These are phyloP conservation scores for Verbascum thapsus DNA, from an alignment of 257 asterid genomes.

Conservation along the genomic window DNA sequence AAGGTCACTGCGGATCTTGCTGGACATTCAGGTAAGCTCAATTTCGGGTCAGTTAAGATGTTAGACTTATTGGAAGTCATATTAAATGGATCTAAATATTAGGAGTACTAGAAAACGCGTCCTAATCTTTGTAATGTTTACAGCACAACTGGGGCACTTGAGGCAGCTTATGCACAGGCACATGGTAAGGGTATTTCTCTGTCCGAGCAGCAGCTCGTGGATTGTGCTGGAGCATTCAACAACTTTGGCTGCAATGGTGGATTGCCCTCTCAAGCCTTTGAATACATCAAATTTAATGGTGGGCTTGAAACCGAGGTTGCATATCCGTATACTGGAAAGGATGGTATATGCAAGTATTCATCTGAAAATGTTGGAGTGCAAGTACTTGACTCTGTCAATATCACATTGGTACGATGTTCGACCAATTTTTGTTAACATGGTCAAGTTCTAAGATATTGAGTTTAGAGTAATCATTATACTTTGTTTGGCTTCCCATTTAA, in stretches of 20 bases:
- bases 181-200: conserved; percentile 72
- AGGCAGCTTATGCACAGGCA: conserved; percentile 93
- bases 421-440: not conserved
- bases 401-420: conserved; percentile 70
- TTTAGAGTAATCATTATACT: not conserved
- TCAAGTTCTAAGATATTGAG: not conserved
- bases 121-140: conserved; percentile 23
- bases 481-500: not conserved
- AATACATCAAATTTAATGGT: conserved; percentile 84
- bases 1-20: conserved; percentile 95
- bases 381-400: conserved; percentile 80
- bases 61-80: not conserved
- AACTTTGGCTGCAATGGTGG: conserved; percentile 96
- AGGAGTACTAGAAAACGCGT: not conserved
- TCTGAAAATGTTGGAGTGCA: conserved; percentile 64
- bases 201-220: conserved; percentile 98
- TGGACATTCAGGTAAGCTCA: conserved; percentile 90
- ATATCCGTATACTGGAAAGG: conserved; percentile 76
- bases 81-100: not conserved
- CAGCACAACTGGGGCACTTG: conserved; percentile 98
- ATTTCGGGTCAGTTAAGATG: conserved; percentile 14
- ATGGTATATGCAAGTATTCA: conserved; percentile 73
- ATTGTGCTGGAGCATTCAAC: conserved; percentile 91
- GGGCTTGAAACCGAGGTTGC: conserved; percentile 90
- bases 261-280: conserved; percentile 96